phyloP scores from a whole-genome alignment of 441 rosid species.

The Hura crepitans region DNA sequence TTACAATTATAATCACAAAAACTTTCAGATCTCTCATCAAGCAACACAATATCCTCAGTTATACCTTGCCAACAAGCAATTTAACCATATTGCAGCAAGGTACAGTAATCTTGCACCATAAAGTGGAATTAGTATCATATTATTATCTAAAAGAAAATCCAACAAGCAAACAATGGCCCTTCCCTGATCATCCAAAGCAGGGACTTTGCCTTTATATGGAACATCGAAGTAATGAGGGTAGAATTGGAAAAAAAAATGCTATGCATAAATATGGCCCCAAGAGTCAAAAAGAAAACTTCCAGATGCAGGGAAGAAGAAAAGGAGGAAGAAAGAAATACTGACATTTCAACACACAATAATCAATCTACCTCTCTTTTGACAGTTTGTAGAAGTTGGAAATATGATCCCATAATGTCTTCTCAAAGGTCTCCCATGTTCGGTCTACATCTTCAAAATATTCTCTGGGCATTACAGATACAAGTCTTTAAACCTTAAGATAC shows the following conservation, averaged over 20 bases:
- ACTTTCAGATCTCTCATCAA: background rate
- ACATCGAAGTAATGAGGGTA: background rate
- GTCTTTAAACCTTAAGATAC: constrained; percentile 24
- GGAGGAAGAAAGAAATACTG: background rate
- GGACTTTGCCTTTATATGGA: background rate
- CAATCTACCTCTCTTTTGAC: constrained; percentile 82
- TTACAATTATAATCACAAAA: background rate
- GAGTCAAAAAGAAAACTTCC: constrained; percentile 8
- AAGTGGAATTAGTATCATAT: background rate
- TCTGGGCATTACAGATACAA: constrained; percentile 38
- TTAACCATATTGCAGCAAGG: background rate
- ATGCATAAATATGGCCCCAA: constrained; percentile 3
- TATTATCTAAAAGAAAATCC: background rate
- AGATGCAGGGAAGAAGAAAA: background rate
- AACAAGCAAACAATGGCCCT: background rate
- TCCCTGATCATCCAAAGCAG: background rate
- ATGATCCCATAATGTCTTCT: constrained; percentile 94
- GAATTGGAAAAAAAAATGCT: background rate
- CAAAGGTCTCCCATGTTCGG: constrained; percentile 95
- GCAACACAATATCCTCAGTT: background rate
- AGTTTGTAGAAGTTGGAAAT: constrained; percentile 80
- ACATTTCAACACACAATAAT: constrained; percentile 10
- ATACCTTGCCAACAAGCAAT: background rate
- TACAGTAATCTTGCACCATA: background rate
- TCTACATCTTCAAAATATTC: constrained; percentile 99